A percentile compares a stretch with the other conserved stretches of the same genome.
Evolutionary conservation across 495 filamentous ascomycete genomes (phyloP).

Genomic region (Hypoxylon perforatum): DNA sequence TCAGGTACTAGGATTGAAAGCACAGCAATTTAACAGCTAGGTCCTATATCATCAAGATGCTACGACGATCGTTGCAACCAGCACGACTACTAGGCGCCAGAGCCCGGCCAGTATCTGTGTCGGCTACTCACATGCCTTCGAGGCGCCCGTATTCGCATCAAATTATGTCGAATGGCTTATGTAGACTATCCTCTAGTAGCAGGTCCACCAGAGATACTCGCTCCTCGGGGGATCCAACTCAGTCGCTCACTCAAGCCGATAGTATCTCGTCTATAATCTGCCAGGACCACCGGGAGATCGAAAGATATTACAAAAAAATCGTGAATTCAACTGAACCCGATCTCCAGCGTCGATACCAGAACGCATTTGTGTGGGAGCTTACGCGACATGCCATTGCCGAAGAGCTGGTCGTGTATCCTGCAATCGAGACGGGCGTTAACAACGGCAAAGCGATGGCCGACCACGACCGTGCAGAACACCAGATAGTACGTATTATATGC

Average conservation of each 20-base stretch:
- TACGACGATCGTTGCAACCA: constrained; percentile 16
- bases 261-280: constrained; percentile 54
- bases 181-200: neutral
- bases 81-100: neutral
- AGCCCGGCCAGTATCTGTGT: neutral
- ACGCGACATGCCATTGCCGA: constrained; percentile 73
- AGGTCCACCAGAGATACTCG: neutral
- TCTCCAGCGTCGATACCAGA: constrained; percentile 66
- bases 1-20: neutral
- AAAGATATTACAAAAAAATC: constrained; percentile 69
- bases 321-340: constrained; percentile 59
- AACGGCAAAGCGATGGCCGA: constrained; percentile 63
- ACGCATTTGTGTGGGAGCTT: constrained; percentile 77
- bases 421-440: constrained; percentile 67
- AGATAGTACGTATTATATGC: constrained; percentile 52
- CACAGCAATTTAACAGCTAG: neutral
- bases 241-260: constrained; percentile 8
- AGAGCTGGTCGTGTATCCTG: constrained; percentile 77
- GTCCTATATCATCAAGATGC: constrained; percentile 11
- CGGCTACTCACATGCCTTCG: neutral
- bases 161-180: constrained; percentile 8
- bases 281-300: constrained; percentile 71
- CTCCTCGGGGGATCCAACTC: constrained; percentile 5
- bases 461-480: constrained; percentile 70
- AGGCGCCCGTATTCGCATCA: constrained; percentile 22